phyloP scores from a whole-genome alignment of 2,329 filamentous ascomycete species.

The Aspergillus glaucus region DNA sequence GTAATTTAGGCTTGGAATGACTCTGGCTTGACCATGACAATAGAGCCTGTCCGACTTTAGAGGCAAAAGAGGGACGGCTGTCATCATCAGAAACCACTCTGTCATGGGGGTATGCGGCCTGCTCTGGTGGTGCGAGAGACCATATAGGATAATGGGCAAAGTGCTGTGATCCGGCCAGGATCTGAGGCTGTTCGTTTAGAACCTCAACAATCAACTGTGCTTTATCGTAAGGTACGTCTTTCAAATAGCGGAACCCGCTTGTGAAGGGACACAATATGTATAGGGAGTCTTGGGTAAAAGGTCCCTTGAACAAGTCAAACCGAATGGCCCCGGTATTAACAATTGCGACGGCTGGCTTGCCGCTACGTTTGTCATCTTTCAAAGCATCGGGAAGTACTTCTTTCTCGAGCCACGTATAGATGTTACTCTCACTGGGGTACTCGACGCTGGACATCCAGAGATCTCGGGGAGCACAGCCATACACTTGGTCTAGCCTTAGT shows the following conservation, averaged over 20 bases:
- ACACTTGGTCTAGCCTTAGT: constrained; percentile 64
- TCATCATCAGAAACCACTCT: constrained; percentile 12
- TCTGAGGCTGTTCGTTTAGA: constrained; percentile 52
- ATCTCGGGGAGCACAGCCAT: constrained; percentile 75
- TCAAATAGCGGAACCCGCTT: constrained; percentile 68
- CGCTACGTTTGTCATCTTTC: constrained; percentile 50
- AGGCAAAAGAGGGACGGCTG: constrained; percentile 4
- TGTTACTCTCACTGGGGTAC: constrained; percentile 66
- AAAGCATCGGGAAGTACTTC: constrained; percentile 66
- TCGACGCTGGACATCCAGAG: constrained; percentile 76
- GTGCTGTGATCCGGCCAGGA: constrained; percentile 28
- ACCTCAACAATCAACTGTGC: constrained; percentile 62
- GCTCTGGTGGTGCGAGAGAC: constrained; percentile 42
- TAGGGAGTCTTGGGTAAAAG: constrained; percentile 80
- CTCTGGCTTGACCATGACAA: constrained; percentile 15
- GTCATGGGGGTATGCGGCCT: constrained; percentile 26
- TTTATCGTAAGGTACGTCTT: constrained; percentile 70
- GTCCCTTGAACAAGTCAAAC: constrained; percentile 90
- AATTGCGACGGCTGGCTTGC: constrained; percentile 61
- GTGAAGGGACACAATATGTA: constrained; percentile 85
- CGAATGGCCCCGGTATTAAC: constrained; percentile 87
- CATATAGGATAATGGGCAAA: constrained; percentile 12
- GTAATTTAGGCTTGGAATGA: constrained; percentile 37
- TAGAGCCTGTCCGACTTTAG: constrained; percentile 20
- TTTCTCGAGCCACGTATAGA: constrained; percentile 74